phyloP scores from a whole-genome alignment of 371 early-diverging fungal species.

The Mortierella polycephala region DNA sequence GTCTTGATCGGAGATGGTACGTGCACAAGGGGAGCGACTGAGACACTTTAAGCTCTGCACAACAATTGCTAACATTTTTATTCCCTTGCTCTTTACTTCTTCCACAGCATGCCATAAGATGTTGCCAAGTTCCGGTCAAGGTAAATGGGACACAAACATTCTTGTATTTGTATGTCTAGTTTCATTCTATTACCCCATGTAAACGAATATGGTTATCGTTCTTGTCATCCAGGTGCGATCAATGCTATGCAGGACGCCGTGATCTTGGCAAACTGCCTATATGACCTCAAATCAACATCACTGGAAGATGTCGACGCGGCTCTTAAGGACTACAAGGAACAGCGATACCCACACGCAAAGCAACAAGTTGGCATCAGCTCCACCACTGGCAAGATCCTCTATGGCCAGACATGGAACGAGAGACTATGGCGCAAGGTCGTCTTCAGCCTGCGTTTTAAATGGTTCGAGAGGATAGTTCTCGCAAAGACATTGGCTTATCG shows the following conservation, averaged over 20 bases:
- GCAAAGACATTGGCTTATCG: constrained; percentile 5
- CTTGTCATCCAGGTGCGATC: constrained; percentile 8
- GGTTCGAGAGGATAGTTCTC: background rate
- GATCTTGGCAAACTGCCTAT: constrained; percentile 19
- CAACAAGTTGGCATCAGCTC: background rate
- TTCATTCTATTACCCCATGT: background rate
- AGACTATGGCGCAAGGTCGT: constrained; percentile 9
- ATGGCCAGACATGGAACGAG: constrained; percentile 10
- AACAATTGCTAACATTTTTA: background rate
- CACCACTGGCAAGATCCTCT: constrained; percentile 1
- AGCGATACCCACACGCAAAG: constrained; percentile 14
- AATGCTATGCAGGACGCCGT: constrained; percentile 30
- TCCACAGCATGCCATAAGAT: constrained; percentile 25
- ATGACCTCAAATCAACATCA: constrained; percentile 8
- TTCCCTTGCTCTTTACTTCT: background rate
- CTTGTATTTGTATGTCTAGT: background rate
- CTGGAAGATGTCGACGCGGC: constrained; percentile 7
- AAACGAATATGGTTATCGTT: background rate
- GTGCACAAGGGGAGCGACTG: background rate
- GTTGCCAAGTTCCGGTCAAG: constrained; percentile 32
- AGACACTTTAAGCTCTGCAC: background rate
- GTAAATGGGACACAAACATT: background rate
- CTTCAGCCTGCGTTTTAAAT: constrained; percentile 9
- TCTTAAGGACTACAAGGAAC: constrained; percentile 12
- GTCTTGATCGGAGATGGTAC: constrained; percentile 43